Evolutionary conservation across 371 early-diverging fungal genomes (phyloP).

Genomic region (Smittium culicis): DNA sequence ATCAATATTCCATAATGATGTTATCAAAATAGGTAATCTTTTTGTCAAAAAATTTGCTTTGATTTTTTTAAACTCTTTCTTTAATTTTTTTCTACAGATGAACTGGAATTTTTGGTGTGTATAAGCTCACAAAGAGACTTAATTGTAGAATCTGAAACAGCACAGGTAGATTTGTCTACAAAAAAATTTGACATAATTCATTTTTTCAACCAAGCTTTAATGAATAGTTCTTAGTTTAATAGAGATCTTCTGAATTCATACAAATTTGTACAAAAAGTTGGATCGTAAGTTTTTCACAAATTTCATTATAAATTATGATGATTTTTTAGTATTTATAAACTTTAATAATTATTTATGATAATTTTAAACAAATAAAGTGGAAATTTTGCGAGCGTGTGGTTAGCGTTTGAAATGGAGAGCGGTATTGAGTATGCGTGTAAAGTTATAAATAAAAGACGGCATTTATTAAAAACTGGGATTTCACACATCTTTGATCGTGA

Average conservation of each 20-base stretch:
- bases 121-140: background rate
- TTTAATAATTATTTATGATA: background rate
- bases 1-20: background rate
- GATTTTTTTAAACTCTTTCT: background rate
- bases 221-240: background rate
- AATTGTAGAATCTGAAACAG: background rate
- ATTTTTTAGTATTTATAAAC: background rate
- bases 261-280: background rate
- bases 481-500: conserved; percentile 29
- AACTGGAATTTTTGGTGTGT: background rate
- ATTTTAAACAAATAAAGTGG: conserved; percentile 9
- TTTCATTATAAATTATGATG: background rate
- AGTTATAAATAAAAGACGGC: conserved; percentile 27
- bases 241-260: background rate
- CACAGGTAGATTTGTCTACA: background rate
- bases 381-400: conserved; percentile 32
- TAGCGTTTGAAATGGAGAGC: conserved; percentile 23
- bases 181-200: too few relatives aligned
- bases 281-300: background rate
- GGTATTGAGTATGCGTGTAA: conserved; percentile 28
- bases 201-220: too few relatives aligned
- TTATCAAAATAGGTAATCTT: background rate
- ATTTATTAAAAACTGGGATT: conserved; percentile 26
- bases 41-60: background rate
- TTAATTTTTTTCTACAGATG: background rate